Base-by-base conservation (phyloP, 441 rosid genomes). In the Lepidium campestre region DNA sequence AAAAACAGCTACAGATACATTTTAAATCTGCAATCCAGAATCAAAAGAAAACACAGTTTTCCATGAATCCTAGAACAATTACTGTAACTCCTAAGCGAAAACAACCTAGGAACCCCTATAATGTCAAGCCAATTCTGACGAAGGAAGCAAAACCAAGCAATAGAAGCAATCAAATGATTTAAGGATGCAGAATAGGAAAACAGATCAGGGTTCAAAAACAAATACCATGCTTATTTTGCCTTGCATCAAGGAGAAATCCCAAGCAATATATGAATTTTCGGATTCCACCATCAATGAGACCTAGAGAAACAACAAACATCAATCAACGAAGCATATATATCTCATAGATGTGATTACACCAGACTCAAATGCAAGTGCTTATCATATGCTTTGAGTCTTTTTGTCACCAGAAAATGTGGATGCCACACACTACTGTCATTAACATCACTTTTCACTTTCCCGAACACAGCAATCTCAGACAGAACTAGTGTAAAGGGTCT, bases 231-330 rank as follows among this genome's bases (percentile, higher is more conserved):
- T 91, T 50, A 91, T 82, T 80, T 85, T 89, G 75, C 96, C 91
- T 80, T 87, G 99, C 46, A 80, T 70, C 80, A 93, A 46, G 55
- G 87, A 84, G 81, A 91, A 93, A 81, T 93, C 97, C 99, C 99
- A 93, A 68, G 93, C 97, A 71, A 93, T 86, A 71, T 87, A 91
- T 0, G 97, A 91, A 81, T 93, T 93, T 65, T 89, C 72, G 1
- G 96, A 80, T 52, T 93, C 99, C 84, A 89, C 99, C 6, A 68
- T 61, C 78, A 91, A 69, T 22, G 85, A 84, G 58, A 91, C 85
- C 97, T 91, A 47, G 15, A 46, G 36, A 65, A 75, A 23, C 18
- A 70, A 47, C 20, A 52, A 57, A 44, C 60, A 65, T 59, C 40
- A 72, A 48, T 57, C 57, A 50, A 14, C 4, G 39, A 36, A 29